Conservation (phyloP, 1,284 basidiomycete genomes). For the Xerocomus tenax region DNA sequence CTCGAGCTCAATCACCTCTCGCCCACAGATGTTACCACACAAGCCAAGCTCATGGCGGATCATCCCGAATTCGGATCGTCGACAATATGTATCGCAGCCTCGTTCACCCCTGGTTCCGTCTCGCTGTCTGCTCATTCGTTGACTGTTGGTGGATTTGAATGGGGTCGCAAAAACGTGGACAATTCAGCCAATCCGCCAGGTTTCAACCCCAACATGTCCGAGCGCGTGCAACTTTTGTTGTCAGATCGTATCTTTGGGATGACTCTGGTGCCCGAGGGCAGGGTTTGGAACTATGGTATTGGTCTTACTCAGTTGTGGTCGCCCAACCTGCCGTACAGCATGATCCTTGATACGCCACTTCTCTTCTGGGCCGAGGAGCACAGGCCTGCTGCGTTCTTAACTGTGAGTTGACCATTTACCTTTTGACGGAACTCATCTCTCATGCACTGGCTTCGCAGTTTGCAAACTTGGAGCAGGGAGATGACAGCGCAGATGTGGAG, state of each 20-base stretch:
- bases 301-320: slow-evolving; percentile 90
- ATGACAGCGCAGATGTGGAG: slow-evolving; percentile 86
- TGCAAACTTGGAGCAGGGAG: slow-evolving; percentile 74
- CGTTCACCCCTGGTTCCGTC: slow-evolving; percentile 97
- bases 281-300: slow-evolving; percentile 90
- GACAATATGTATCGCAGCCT: slow-evolving; percentile 87
- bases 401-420: slow-evolving; percentile 42
- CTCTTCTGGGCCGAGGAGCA: slow-evolving; percentile 96
- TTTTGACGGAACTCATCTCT: not conserved
- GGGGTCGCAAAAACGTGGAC: slow-evolving; percentile 91
- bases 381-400: slow-evolving; percentile 84
- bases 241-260: slow-evolving; percentile 90
- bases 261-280: slow-evolving; percentile 85
- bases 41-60: slow-evolving; percentile 93
- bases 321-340: slow-evolving; percentile 73
- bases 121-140: slow-evolving; percentile 90
- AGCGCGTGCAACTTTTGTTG: slow-evolving; percentile 88
- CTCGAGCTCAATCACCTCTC: slow-evolving; percentile 89
- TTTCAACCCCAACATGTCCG: slow-evolving; percentile 97
- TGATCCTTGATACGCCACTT: slow-evolving; percentile 85
- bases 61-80: slow-evolving; percentile 93
- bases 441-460: slow-evolving; percentile 42
- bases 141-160: slow-evolving; percentile 90
- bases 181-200: slow-evolving; percentile 80
- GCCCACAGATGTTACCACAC: slow-evolving; percentile 89